A percentile compares a stretch with the other conserved stretches of the same genome.
These are phyloP conservation scores for Yamadazyma membranifaciens DNA, from an alignment of 1,139 yeast genomes.

Conservation along the genomic window DNA sequence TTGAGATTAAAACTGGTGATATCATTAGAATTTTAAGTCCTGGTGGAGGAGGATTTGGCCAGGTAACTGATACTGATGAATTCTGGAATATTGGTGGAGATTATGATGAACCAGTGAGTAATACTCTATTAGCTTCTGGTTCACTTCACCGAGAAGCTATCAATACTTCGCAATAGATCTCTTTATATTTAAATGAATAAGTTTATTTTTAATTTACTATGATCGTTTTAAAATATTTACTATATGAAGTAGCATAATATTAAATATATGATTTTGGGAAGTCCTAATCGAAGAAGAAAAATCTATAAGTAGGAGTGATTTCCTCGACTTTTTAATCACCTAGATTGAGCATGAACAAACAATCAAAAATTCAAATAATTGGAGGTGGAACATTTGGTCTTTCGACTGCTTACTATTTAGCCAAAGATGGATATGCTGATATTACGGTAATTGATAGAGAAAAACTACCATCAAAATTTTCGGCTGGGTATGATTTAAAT, in stretches of 20 bases:
- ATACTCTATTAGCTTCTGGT: conserved; percentile 21
- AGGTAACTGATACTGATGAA: conserved; percentile 17
- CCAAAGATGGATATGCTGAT: conserved; percentile 20
- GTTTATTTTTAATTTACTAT: too few relatives aligned
- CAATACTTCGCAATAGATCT: conserved; percentile 25
- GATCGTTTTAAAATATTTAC: too few relatives aligned
- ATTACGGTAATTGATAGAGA: conserved; percentile 18
- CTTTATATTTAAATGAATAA: neutral
- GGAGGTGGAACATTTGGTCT: conserved; percentile 51
- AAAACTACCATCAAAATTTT: conserved; percentile 14
- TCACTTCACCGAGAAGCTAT: conserved; percentile 24
- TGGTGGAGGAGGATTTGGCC: conserved; percentile 57
- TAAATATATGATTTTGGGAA: neutral
- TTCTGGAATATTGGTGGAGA: conserved; percentile 14
- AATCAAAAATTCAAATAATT: conserved; percentile 27
- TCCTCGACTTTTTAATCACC: too few relatives aligned
- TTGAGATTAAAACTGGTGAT: conserved; percentile 35
- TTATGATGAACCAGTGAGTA: neutral
- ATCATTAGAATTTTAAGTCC: conserved; percentile 47
- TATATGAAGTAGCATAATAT: neutral
- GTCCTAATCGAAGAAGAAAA: conserved; percentile 4
- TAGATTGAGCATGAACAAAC: conserved; percentile 6
- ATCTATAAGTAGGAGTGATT: neutral
- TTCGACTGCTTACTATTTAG: conserved; percentile 39
- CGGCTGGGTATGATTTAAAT: conserved; percentile 18